phyloP scores from a whole-genome alignment of 768 basidiomycete genomes.

The Brasilioporus rufonigricans region DNA sequence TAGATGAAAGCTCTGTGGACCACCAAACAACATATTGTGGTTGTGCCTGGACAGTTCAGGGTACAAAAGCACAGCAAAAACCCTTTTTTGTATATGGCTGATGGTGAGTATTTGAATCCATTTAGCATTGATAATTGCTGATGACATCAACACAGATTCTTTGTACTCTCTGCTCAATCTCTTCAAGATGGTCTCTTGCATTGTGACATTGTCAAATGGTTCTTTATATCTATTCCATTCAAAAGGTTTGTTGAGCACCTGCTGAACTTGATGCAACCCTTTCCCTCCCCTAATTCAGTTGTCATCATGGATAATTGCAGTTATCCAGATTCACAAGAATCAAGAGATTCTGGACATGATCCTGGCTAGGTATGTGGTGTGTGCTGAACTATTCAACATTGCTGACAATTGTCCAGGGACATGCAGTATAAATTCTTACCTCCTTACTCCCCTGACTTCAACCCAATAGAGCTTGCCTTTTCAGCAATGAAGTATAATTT shows the following conservation, averaged over 20 bases:
- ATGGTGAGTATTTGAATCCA: not conserved
- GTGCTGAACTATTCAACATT: no score
- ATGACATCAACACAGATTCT: no score
- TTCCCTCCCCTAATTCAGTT: no score
- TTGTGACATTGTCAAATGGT: slow-evolving; percentile 1
- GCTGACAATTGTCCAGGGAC: not conserved
- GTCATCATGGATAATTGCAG: not conserved
- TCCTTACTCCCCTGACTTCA: no score
- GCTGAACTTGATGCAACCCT: no score
- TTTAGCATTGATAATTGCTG: not conserved
- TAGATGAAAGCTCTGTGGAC: not conserved
- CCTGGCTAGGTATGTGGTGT: no score
- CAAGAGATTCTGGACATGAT: not conserved
- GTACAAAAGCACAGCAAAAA: no score
- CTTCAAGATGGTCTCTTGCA: no score
- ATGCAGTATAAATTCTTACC: no score
- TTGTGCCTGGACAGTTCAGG: no score
- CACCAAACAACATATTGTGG: not conserved
- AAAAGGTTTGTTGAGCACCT: slow-evolving; percentile 32
- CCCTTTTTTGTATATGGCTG: not conserved
- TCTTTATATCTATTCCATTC: slow-evolving; percentile 22
- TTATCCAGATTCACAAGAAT: not conserved
- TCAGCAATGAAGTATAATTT: no score
- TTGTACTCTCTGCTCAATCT: not conserved
- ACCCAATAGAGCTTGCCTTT: no score